phyloP scores from a whole-genome alignment of 768 basidiomycete species.

The Naganishia vishniacii region DNA sequence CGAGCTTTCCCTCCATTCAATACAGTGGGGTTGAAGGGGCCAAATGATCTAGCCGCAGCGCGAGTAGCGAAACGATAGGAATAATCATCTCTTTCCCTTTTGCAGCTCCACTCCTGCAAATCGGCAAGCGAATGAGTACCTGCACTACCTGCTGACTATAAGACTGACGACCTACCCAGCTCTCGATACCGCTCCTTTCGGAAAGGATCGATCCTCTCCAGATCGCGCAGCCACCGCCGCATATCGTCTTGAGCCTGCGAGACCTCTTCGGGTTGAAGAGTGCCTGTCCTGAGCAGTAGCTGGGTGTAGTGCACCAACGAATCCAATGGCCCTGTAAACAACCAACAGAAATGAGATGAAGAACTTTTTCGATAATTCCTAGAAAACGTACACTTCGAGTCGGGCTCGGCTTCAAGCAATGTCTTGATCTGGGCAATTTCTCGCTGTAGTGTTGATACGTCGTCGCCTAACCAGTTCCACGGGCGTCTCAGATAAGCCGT shows the following conservation, averaged over 20 bases:
- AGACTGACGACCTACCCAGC: neutral
- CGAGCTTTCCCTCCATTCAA: too few relatives aligned
- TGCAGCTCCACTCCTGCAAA: constrained; percentile 3
- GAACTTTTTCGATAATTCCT: neutral
- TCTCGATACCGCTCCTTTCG: constrained; percentile 61
- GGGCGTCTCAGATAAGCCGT: neutral
- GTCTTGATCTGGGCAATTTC: constrained; percentile 78
- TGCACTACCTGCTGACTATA: neutral
- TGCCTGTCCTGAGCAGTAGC: constrained; percentile 56
- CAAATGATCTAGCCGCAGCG: too few relatives aligned
- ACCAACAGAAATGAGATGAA: neutral
- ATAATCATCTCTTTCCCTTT: too few relatives aligned
- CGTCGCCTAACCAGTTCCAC: constrained; percentile 54
- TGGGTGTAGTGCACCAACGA: constrained; percentile 77
- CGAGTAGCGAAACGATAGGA: too few relatives aligned
- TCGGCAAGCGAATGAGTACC: neutral
- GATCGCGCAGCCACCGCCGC: constrained; percentile 55
- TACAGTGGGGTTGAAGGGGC: too few relatives aligned
- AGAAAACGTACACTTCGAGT: constrained; percentile 72
- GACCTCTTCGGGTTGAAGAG: constrained; percentile 33
- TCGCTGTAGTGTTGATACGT: constrained; percentile 58
- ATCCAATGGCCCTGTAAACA: constrained; percentile 81
- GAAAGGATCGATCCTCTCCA: constrained; percentile 58
- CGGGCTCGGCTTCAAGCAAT: constrained; percentile 78
- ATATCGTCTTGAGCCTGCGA: constrained; percentile 49